Evolutionary conservation across 805 yeast species (phyloP).

Genomic region (Monosporozyma yasuniensis): DNA sequence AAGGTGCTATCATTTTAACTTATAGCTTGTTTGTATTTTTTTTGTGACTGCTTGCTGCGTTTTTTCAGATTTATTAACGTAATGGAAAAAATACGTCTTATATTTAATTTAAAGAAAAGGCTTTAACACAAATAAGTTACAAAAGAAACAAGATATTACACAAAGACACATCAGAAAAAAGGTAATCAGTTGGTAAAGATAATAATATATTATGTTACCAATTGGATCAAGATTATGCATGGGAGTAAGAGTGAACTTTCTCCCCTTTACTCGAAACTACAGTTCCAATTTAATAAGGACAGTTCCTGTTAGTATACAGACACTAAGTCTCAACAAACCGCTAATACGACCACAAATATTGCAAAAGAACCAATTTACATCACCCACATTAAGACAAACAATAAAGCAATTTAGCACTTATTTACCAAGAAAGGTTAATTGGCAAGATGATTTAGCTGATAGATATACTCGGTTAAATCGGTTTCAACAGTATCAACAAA

Average conservation of each 20-base stretch:
- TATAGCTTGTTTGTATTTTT: too few relatives aligned
- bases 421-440: slow-evolving; percentile 5
- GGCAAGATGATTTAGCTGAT: slow-evolving; percentile 12
- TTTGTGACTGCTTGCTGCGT: background rate
- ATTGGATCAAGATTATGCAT: background rate
- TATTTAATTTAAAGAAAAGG: too few relatives aligned
- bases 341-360: background rate
- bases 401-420: background rate
- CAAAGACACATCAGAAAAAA: background rate
- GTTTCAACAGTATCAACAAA: slow-evolving; percentile 24
- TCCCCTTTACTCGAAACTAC: background rate
- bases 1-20: too few relatives aligned
- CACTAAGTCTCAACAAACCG: background rate
- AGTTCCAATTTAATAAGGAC: background rate
- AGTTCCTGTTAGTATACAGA: background rate
- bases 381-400: background rate
- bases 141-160: too few relatives aligned
- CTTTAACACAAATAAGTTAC: too few relatives aligned
- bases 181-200: background rate
- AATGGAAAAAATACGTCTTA: too few relatives aligned
- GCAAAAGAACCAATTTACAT: background rate
- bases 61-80: too few relatives aligned
- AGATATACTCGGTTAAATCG: slow-evolving; percentile 25
- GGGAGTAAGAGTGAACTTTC: background rate
- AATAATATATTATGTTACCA: background rate